Evolutionary conservation across 257 asterid genomes (phyloP).

Genomic region (Solanum medicagineum): DNA sequence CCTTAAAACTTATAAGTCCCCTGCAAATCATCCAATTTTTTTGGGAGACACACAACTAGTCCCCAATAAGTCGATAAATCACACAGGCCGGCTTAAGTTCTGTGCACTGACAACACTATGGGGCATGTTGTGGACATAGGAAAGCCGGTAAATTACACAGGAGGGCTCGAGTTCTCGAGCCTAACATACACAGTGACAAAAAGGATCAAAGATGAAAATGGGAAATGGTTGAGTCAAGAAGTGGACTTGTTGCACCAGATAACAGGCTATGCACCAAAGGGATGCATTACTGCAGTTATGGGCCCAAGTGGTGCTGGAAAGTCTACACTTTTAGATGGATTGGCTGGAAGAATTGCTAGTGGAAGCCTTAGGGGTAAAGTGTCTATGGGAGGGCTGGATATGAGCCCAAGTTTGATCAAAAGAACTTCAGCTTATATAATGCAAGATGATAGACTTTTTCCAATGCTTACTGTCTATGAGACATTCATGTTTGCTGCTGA

Average conservation of each 20-base stretch:
- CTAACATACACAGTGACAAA: constrained; percentile 51
- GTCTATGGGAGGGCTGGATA: constrained; percentile 45
- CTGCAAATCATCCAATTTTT: not conserved
- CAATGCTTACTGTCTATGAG: constrained; percentile 76
- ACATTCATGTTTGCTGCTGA: constrained; percentile 87
- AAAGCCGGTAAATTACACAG: constrained; percentile 29
- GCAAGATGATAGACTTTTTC: constrained; percentile 71
- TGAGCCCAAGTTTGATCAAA: constrained; percentile 48
- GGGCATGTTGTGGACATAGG: constrained; percentile 31
- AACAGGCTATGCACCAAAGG: constrained; percentile 75
- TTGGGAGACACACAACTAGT: constrained; percentile 10
- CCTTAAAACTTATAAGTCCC: constrained; percentile 14
- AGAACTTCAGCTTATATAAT: constrained; percentile 48
- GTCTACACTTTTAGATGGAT: constrained; percentile 62
- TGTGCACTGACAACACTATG: not conserved
- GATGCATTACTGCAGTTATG: constrained; percentile 77
- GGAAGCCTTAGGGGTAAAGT: constrained; percentile 64
- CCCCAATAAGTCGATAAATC: not conserved
- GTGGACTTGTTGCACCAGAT: constrained; percentile 49
- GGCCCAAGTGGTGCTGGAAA: constrained; percentile 95
- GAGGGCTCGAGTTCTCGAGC: constrained; percentile 50
- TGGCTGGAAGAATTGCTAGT: constrained; percentile 75
- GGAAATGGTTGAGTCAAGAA: constrained; percentile 51
- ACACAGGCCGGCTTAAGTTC: not conserved
- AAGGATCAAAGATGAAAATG: constrained; percentile 32